phyloP scores from a whole-genome alignment of 164 flowering plant species.

The Annona squamosa region DNA sequence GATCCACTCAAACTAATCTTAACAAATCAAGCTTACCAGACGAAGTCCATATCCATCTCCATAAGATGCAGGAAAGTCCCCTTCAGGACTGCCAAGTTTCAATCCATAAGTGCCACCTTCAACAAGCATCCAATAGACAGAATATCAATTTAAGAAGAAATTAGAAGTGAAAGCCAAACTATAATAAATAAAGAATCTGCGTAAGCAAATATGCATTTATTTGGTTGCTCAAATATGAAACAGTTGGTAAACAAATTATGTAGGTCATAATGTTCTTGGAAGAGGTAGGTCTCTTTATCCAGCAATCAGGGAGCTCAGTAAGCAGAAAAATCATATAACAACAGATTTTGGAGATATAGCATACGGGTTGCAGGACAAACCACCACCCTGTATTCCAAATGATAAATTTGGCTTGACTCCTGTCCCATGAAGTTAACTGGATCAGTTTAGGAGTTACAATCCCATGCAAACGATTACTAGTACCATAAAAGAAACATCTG shows the following conservation, averaged over 20 bases:
- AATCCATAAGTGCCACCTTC: conserved; percentile 68
- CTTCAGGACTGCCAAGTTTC: conserved; percentile 44
- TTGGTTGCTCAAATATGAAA: not conserved
- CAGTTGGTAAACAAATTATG: too few species aligned
- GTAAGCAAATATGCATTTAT: not conserved
- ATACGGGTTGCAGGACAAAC: not conserved
- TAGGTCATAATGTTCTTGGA: too few species aligned
- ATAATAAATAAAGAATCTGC: not conserved
- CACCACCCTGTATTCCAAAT: not conserved
- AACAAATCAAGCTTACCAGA: conserved; percentile 31
- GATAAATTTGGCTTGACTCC: not conserved
- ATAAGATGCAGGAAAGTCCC: conserved; percentile 43
- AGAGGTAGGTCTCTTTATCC: not conserved
- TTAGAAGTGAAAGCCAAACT: not conserved
- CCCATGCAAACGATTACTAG: not conserved
- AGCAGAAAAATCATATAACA: not conserved
- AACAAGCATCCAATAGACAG: conserved; percentile 10
- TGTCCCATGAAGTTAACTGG: not conserved
- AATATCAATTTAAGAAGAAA: not conserved
- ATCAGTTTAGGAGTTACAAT: not conserved
- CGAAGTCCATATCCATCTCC: conserved; percentile 65
- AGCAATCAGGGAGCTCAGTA: not conserved
- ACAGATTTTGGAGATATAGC: not conserved
- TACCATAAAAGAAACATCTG: not conserved
- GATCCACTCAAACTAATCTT: not conserved